Conservation (phyloP, 306 rosid species). For the Gastrolobium bilobum region DNA sequence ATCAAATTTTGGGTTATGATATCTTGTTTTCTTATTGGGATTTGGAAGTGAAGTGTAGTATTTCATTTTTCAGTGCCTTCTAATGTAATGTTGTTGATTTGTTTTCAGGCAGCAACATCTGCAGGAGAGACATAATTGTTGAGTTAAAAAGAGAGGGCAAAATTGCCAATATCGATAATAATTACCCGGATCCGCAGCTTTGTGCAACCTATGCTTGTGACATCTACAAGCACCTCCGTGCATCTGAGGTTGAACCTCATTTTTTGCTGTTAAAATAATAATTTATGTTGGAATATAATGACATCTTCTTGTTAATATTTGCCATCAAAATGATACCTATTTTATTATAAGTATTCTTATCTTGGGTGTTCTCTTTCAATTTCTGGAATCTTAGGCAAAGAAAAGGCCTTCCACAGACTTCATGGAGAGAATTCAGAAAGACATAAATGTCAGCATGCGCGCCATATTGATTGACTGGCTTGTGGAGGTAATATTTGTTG, state of each 20-base stretch:
- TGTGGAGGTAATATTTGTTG: slow-evolving; percentile 73
- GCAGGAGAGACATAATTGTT: slow-evolving; percentile 60
- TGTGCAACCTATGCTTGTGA: slow-evolving; percentile 89
- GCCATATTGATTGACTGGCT: slow-evolving; percentile 88
- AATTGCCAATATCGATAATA: slow-evolving; percentile 63
- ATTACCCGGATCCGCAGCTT: slow-evolving; percentile 77
- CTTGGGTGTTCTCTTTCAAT: slow-evolving; percentile 23
- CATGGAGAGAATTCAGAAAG: slow-evolving; percentile 87
- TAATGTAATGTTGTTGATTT: slow-evolving; percentile 27
- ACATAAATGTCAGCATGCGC: slow-evolving; percentile 82
- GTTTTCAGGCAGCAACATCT: slow-evolving; percentile 61
- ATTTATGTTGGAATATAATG: background rate
- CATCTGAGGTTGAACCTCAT: slow-evolving; percentile 67
- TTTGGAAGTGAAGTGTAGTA: background rate
- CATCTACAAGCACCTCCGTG: slow-evolving; percentile 81
- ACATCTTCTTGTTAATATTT: background rate
- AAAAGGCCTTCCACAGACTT: slow-evolving; percentile 83
- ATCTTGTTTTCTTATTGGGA: background rate
- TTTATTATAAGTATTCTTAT: background rate
- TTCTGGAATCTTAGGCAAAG: slow-evolving; percentile 61
- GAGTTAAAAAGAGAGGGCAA: slow-evolving; percentile 60
- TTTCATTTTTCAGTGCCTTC: background rate
- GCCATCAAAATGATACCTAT: background rate
- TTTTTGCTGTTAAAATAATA: background rate
- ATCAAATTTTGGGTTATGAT: background rate